Conservation (phyloP, 2,329 filamentous ascomycete species). For the Sporothrix phasma region DNA sequence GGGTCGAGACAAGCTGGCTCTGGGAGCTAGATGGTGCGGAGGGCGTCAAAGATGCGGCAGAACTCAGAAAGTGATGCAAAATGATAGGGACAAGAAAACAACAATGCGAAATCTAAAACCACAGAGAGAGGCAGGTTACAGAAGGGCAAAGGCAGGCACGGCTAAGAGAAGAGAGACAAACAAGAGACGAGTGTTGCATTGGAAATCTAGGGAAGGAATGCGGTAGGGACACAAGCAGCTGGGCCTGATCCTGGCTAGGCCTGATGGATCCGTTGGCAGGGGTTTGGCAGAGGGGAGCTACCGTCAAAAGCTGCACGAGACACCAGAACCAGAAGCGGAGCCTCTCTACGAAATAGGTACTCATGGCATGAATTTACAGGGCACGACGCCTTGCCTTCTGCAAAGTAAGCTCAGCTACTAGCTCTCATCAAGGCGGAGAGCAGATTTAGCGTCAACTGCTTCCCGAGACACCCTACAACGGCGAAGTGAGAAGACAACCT, state of each 20-base stretch:
- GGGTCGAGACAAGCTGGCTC: background rate
- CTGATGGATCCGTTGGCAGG: background rate
- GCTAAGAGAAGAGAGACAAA: background rate
- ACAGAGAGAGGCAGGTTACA: background rate
- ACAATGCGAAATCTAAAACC: background rate
- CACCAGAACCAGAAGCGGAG: background rate
- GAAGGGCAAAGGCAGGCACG: background rate
- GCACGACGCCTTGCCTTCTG: background rate
- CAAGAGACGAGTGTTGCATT: background rate
- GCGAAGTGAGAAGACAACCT: background rate
- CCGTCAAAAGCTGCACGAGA: background rate
- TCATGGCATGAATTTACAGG: background rate
- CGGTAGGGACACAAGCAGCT: background rate
- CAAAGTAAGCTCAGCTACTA: background rate
- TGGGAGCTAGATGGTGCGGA: background rate
- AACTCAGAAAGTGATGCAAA: background rate
- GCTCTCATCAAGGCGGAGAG: background rate
- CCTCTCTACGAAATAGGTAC: background rate
- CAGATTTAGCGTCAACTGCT: background rate
- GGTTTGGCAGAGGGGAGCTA: background rate
- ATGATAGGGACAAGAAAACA: background rate
- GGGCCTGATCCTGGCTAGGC: background rate
- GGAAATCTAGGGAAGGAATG: background rate
- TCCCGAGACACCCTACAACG: background rate
- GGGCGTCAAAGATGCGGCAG: background rate